phyloP scores from a whole-genome alignment of 2,329 filamentous ascomycete genomes.

The Incumbomyces delicatus region DNA sequence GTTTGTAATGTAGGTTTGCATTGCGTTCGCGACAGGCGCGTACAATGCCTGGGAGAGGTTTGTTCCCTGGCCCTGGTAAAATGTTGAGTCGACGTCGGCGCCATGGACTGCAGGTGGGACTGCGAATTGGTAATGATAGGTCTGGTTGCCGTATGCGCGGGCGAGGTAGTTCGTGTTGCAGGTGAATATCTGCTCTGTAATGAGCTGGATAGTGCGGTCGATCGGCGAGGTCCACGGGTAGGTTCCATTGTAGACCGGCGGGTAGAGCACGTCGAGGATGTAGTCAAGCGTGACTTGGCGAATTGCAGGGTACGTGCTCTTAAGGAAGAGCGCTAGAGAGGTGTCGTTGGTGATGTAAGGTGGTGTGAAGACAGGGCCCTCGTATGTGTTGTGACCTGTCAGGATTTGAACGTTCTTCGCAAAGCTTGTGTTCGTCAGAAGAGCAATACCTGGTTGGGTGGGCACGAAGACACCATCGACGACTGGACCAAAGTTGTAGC shows the following conservation, averaged over 20 bases:
- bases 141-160: conserved; percentile 40
- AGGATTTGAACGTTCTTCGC: conserved; percentile 38
- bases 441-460: conserved; percentile 35
- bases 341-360: conserved; percentile 24
- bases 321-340: conserved; percentile 17
- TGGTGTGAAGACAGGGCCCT: conserved; percentile 33
- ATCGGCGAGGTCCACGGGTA: conserved; percentile 38
- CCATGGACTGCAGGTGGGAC: conserved; percentile 46
- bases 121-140: conserved; percentile 45
- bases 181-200: conserved; percentile 37
- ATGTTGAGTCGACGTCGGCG: conserved; percentile 44
- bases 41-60: conserved; percentile 29
- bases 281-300: conserved; percentile 28
- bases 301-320: conserved; percentile 20
- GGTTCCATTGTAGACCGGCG: conserved; percentile 39
- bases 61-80: conserved; percentile 33
- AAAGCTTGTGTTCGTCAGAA: conserved; percentile 33
- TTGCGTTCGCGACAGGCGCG: conserved; percentile 24
- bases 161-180: conserved; percentile 48
- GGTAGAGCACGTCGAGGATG: conserved; percentile 42
- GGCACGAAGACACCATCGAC: conserved; percentile 44
- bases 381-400: conserved; percentile 35
- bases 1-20: conserved; percentile 31
- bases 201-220: conserved; percentile 31
- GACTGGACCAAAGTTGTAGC: conserved; percentile 37